A percentile compares a stretch with the other conserved stretches of the same genome.
Evolutionary conservation across 805 yeast genomes (phyloP).

Genomic region (Saturnispora kantuleensis): DNA sequence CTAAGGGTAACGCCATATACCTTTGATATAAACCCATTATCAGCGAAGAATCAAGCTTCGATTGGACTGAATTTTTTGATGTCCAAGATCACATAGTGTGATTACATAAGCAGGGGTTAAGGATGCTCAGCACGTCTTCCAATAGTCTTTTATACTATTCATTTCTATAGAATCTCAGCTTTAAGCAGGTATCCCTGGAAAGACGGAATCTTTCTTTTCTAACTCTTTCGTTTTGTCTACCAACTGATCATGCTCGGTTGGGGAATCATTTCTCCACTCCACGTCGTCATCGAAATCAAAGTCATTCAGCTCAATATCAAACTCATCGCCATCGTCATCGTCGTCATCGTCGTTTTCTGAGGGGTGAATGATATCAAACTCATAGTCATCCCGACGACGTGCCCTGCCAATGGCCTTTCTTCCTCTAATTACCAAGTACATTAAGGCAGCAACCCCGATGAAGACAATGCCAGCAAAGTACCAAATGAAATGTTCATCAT

Average conservation of each 20-base stretch:
- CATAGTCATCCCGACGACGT: constrained; percentile 61
- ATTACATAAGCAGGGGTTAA: neutral
- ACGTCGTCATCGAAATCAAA: constrained; percentile 11
- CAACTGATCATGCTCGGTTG: constrained; percentile 4
- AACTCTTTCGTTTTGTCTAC: neutral
- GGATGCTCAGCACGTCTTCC: too few species aligned
- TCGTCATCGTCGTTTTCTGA: constrained; percentile 17
- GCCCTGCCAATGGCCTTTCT: constrained; percentile 28
- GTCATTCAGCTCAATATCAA: constrained; percentile 4
- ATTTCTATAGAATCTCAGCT: neutral
- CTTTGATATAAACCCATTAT: constrained; percentile 7
- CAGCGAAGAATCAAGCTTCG: neutral
- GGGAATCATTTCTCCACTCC: constrained; percentile 1
- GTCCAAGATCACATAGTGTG: constrained; percentile 2
- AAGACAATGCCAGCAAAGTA: constrained; percentile 45
- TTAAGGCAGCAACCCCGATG: constrained; percentile 43
- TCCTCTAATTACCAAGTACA: constrained; percentile 32
- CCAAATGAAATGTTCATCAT: constrained; percentile 12
- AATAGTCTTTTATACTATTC: too few species aligned
- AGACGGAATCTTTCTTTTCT: neutral
- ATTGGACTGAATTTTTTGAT: too few species aligned
- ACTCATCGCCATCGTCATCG: constrained; percentile 8
- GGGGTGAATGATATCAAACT: constrained; percentile 68
- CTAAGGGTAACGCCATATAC: constrained; percentile 21
- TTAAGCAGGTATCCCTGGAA: too few species aligned